Percentiles rank a stretch among this genome's conserved stretches.
phyloP scores from a whole-genome alignment of 2,329 filamentous ascomycete species.

The Cladosporium sp. region DNA sequence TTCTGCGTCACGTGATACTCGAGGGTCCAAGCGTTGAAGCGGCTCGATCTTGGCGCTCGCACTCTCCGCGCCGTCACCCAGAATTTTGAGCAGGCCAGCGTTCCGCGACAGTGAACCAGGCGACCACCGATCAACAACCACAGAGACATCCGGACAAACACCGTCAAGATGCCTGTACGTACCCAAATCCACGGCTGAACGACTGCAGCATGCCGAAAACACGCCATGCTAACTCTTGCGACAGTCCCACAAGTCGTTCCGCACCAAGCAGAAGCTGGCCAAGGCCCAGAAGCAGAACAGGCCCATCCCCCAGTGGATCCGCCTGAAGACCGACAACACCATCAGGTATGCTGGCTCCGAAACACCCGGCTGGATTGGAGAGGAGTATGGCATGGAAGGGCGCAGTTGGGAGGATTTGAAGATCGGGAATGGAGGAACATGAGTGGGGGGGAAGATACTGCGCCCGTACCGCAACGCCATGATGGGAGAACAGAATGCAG shows the following conservation, averaged over 20 bases:
- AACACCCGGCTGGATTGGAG: neutral
- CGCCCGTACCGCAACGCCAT: neutral
- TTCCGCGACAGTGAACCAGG: constrained; percentile 11
- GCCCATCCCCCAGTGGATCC: constrained; percentile 99
- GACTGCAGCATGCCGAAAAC: constrained; percentile 5
- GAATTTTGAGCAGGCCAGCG: constrained; percentile 5
- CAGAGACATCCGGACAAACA: constrained; percentile 17
- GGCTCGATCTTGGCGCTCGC: neutral
- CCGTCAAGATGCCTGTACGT: constrained; percentile 34
- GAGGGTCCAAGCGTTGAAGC: too few species aligned
- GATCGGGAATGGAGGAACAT: neutral
- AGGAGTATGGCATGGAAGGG: neutral
- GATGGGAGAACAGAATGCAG: neutral
- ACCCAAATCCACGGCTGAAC: constrained; percentile 2
- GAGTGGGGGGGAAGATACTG: neutral
- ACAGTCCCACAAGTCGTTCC: constrained; percentile 99
- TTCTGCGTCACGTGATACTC: too few species aligned
- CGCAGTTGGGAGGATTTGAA: neutral
- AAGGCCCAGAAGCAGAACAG: constrained; percentile 99
- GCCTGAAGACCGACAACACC: constrained; percentile 96
- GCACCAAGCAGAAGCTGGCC: constrained; percentile 99
- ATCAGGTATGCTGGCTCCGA: constrained; percentile 72
- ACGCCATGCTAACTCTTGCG: constrained; percentile 9
- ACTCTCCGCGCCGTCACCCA: neutral
- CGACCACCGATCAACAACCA: constrained; percentile 6